phyloP scores from a whole-genome alignment of 495 filamentous ascomycete genomes.

The Podospora pseudopauciseta region DNA sequence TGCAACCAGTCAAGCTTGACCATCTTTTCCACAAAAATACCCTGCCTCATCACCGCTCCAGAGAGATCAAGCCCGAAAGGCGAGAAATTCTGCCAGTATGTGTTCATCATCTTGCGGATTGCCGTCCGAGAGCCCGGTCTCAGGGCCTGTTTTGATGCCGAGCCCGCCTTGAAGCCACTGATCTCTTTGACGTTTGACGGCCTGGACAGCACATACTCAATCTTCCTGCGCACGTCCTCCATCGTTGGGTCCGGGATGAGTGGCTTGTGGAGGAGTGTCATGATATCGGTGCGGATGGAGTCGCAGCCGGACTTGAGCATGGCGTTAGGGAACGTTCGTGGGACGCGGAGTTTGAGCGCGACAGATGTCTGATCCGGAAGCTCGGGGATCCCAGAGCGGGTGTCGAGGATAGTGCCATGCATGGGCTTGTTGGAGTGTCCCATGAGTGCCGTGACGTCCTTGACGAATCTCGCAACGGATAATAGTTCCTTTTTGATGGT shows the following conservation, averaged over 20 bases:
- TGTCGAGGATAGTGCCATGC: constrained; percentile 60
- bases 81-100: constrained; percentile 74
- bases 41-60: constrained; percentile 76
- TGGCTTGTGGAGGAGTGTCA: constrained; percentile 30
- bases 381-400: constrained; percentile 35
- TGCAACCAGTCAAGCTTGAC: constrained; percentile 71
- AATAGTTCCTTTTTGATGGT: constrained; percentile 53
- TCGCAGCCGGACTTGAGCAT: constrained; percentile 43
- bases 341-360: background rate
- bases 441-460: constrained; percentile 49
- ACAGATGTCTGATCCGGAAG: background rate
- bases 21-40: constrained; percentile 81
- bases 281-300: constrained; percentile 34
- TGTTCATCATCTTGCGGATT: constrained; percentile 70
- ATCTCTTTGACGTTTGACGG: constrained; percentile 26
- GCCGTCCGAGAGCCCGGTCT: constrained; percentile 41
- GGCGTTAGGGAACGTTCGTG: constrained; percentile 59
- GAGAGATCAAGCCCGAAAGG: constrained; percentile 70
- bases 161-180: constrained; percentile 18
- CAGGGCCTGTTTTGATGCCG: constrained; percentile 18
- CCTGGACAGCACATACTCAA: constrained; percentile 42
- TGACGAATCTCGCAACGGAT: constrained; percentile 53
- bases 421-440: constrained; percentile 45
- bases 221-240: constrained; percentile 38
- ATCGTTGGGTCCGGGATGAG: constrained; percentile 35